Conservation (phyloP, 2,329 filamentous ascomycete species). For the Clathrospora elynae region DNA sequence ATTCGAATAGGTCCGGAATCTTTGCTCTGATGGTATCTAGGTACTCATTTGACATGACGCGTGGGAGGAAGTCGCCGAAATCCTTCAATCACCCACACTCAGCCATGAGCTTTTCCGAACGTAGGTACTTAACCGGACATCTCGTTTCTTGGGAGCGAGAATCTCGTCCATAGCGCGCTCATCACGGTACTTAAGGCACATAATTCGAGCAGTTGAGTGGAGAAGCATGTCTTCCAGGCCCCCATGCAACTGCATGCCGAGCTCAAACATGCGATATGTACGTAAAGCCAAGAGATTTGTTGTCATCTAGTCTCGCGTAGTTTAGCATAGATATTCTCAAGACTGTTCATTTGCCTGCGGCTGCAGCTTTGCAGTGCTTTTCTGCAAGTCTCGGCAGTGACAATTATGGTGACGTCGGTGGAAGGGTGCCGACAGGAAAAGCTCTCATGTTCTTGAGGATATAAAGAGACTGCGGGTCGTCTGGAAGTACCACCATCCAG, state of each 20-base stretch:
- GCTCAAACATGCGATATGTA: slow-evolving; percentile 21
- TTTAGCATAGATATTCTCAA: slow-evolving; percentile 13
- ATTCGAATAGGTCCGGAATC: too few species aligned
- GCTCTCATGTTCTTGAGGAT: slow-evolving; percentile 7
- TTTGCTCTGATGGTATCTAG: too few species aligned
- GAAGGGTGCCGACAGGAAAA: slow-evolving; percentile 24
- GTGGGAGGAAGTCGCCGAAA: slow-evolving; percentile 9
- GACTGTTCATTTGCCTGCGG: slow-evolving; percentile 9
- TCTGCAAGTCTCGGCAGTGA: slow-evolving; percentile 17
- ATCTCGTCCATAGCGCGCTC: slow-evolving; percentile 26
- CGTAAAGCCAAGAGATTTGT: slow-evolving; percentile 26
- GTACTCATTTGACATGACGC: slow-evolving; percentile 15
- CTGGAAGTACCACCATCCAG: slow-evolving; percentile 28
- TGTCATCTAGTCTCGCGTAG: slow-evolving; percentile 11
- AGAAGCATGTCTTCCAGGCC: slow-evolving; percentile 16
- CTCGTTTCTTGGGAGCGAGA: slow-evolving; percentile 22
- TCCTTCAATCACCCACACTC: slow-evolving; percentile 2
- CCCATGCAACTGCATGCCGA: slow-evolving; percentile 12
- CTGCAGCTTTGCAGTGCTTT: slow-evolving; percentile 8
- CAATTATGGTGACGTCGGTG: slow-evolving; percentile 17
- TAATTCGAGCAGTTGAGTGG: slow-evolving; percentile 8
- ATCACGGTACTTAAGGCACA: slow-evolving; percentile 37
- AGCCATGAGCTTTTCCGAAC: slow-evolving; percentile 18
- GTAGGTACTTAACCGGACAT: slow-evolving; percentile 17
- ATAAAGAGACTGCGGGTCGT: slow-evolving; percentile 26